Evolutionary conservation across 345 rosid genomes (phyloP).

Genomic region (Sapria himalayana): DNA sequence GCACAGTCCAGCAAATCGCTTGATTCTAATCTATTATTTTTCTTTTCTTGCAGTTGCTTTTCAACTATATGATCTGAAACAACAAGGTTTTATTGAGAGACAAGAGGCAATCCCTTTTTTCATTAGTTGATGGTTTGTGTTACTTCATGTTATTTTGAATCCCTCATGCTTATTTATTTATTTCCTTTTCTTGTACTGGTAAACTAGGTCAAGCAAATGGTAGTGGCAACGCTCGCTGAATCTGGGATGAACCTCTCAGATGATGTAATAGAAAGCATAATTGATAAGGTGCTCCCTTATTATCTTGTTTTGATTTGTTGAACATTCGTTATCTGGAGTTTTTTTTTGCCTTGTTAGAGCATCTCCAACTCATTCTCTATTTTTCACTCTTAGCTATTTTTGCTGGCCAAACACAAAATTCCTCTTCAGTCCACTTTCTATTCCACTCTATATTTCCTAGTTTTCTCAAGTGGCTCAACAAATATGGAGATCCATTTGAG

Average conservation of each 20-base stretch:
- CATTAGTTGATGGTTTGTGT: not conserved
- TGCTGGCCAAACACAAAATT: too few species aligned
- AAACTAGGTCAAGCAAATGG: slow-evolving; percentile 98
- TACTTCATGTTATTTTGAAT: not conserved
- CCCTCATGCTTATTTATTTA: not conserved
- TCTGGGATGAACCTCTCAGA: slow-evolving; percentile 96
- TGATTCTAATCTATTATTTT: too few species aligned
- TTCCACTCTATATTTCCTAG: too few species aligned
- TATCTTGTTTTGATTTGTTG: not conserved
- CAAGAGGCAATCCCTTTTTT: slow-evolving; percentile 47
- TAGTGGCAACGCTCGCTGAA: slow-evolving; percentile 96
- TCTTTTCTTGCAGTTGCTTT: slow-evolving; percentile 88
- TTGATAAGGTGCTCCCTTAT: slow-evolving; percentile 58
- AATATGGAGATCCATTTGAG: too few species aligned
- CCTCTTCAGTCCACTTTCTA: too few species aligned
- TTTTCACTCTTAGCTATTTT: too few species aligned
- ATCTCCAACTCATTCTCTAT: too few species aligned
- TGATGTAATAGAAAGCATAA: slow-evolving; percentile 80
- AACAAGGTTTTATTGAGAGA: slow-evolving; percentile 96
- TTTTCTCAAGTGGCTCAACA: too few species aligned
- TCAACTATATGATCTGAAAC: slow-evolving; percentile 94
- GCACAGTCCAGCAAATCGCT: too few species aligned
- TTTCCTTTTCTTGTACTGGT: not conserved
- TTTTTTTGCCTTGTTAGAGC: not conserved
- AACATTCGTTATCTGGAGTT: not conserved